Conservation (phyloP, 495 filamentous ascomycete genomes). For the Aspergillus conjunctus region DNA sequence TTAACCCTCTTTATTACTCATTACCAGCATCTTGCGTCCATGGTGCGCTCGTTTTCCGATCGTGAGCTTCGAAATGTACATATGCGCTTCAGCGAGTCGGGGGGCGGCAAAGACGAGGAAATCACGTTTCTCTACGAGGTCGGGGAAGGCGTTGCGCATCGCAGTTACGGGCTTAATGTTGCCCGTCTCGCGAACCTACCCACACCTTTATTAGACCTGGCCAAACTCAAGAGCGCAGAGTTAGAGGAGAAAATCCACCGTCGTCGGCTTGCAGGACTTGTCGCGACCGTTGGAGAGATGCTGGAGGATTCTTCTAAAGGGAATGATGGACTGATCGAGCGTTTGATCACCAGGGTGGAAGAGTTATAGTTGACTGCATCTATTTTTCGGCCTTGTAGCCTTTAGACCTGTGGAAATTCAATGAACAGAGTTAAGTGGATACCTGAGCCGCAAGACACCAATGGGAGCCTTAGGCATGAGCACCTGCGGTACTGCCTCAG, state of each 20-base stretch:
- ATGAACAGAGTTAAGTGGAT: not conserved
- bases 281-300: constrained; percentile 40
- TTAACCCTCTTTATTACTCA: constrained; percentile 95
- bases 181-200: constrained; percentile 85
- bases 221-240: constrained; percentile 74
- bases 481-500: not conserved
- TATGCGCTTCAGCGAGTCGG: constrained; percentile 73
- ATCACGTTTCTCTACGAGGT: constrained; percentile 86
- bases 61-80: constrained; percentile 73
- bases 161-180: constrained; percentile 93
- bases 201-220: constrained; percentile 70
- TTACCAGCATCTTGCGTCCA: constrained; percentile 79
- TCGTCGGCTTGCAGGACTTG: constrained; percentile 54
- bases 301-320: constrained; percentile 34
- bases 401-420: not conserved
- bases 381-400: not conserved
- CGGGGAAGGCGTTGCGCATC: constrained; percentile 84
- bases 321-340: constrained; percentile 36
- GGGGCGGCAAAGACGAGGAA: constrained; percentile 41
- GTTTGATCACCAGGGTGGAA: constrained; percentile 41
- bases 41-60: constrained; percentile 65
- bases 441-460: constrained; percentile 1
- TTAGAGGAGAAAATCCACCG: constrained; percentile 73
- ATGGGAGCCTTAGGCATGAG: not conserved
- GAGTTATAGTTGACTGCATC: constrained; percentile 33